Base-by-base conservation (phyloP, 2,329 filamentous ascomycete genomes). In the Fusarium sp. region DNA sequence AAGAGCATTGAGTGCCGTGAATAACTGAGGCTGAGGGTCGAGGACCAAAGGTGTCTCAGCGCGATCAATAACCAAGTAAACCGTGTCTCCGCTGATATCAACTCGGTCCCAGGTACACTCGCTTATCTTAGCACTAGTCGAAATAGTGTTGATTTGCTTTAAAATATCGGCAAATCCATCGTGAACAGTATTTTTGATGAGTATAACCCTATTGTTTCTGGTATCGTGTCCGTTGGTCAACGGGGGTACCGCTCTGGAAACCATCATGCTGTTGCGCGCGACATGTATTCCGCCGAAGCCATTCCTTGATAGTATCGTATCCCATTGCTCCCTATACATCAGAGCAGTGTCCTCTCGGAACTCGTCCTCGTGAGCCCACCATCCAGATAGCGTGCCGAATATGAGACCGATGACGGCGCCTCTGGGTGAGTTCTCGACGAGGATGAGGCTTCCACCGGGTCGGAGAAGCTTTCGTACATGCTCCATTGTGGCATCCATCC, bases 191-290 rank as follows among this genome's bases (percentile, higher is more conserved):
- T 63, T 23, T 4, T 25, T 27, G 4, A 63, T 31, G 31, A 60
- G 29, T 10, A 25, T 25, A 44, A 60, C 14, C 21, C 3, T 37
- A 7, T 31, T 60, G 12, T 18, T n/a, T 10, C 5, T 10, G 1
- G 4, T 3, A 18, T 4, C 1, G 25, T 60, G 37, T 12, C 37
- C 55, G 7, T 51, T 63, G 0, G 23, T 25, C 21, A 37, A 15
- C 9, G 35, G 18, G 1, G 37, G 23, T 4, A 63, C 44, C n/a
- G 54, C 60, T n/a, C 25, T 63, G 10, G 60, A 63, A 44, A 63
- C 60, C 60, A 63, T 51, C 60, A 63, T 63, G 25, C 60, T 63
- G 7, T 63, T 63, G 8, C 55, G 44, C 12, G 60, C 54, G 33
- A 63, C 54, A 48, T 63, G 42, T 4, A 63, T 60, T 7, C 60